Conservation (phyloP, 148 eudicot genomes). For the Vaccinium myrtillus region DNA sequence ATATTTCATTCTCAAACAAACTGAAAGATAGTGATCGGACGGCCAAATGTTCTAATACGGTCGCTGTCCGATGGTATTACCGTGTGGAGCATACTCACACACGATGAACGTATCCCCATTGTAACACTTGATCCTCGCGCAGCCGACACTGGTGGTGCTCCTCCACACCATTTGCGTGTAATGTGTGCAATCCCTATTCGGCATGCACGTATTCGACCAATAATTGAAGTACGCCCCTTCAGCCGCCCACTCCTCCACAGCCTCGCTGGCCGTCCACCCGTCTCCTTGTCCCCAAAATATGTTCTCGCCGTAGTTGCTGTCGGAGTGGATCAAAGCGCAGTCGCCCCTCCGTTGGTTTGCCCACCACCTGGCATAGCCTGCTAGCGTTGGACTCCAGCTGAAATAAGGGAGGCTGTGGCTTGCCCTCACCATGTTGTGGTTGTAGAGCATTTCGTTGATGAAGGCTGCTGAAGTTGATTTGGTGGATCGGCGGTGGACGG, state of each 20-base stretch:
- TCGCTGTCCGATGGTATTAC: slow-evolving; percentile 6
- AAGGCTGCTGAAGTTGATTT: not conserved
- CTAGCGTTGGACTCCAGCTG: not conserved
- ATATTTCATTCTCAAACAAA: too few relatives aligned
- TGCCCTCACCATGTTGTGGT: not conserved
- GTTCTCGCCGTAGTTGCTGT: slow-evolving; percentile 12
- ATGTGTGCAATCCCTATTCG: slow-evolving; percentile 30
- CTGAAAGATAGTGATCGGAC: too few relatives aligned
- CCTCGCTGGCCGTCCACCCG: slow-evolving; percentile 4
- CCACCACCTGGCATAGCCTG: not conserved
- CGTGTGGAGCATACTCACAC: slow-evolving; percentile 36
- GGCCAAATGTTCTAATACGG: not conserved
- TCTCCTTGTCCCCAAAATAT: too few relatives aligned
- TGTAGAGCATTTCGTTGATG: not conserved
- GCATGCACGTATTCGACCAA: slow-evolving; percentile 20
- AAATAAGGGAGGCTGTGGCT: not conserved
- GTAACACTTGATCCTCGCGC: slow-evolving; percentile 32
- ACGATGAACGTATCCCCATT: slow-evolving; percentile 29
- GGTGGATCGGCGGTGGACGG: not conserved
- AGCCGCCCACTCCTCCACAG: slow-evolving; percentile 27
- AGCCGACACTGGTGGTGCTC: slow-evolving; percentile 27
- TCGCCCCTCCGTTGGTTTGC: not conserved
- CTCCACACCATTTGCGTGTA: slow-evolving; percentile 38
- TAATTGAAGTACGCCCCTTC: slow-evolving; percentile 22
- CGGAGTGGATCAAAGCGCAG: slow-evolving; percentile 16